Base-by-base conservation (phyloP, 2,329 filamentous ascomycete genomes). In the Lachnellula suecica region DNA sequence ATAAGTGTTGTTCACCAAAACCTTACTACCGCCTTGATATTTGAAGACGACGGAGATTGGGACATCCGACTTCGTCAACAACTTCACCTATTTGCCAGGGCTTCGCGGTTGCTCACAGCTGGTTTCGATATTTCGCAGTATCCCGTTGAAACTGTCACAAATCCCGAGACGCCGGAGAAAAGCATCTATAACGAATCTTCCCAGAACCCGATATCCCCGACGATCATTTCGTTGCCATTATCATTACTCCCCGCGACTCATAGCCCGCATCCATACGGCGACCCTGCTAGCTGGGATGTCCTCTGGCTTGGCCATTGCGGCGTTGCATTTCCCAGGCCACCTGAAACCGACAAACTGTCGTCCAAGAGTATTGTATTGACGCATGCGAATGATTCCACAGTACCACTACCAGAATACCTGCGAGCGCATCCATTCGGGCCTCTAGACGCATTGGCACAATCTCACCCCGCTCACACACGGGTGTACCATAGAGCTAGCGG, bases 1-100 rank as follows among this genome's bases (percentile, higher is more conserved):
- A 19, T 42, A 17, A 64, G 60, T 51, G 57, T 59, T 15, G 61
- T 62, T 4, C 41, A 52, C 29, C 29, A 58, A 38, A 66, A 66
- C 9, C 49, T 72, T 19, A 63, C 66, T 5, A 70, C 68, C 4
- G 73, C 71, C 4, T 49, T 75, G n/a, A 72, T 75, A 13, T 63
- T 76, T 57, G 72, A 75, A 57, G 72, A 75, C 46, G 72, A 75
- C 59, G 67, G 73, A 47, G 72, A 76, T 58, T 75, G 72, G 73
- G 72, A 74, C 54, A 65, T 73, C 44, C 61, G 67, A 3, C 25
- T 61, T 10, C 51, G 51, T 9, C 19, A 42, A 9, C 59, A 59
- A 45, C 47, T 61, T 2, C 25, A 54, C 11, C 22, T 11, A 2
- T 56, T 60, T 37, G 54, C 58, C 7, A 15, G 38, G 2, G 52